Evolutionary conservation across 192 early-diverging fungal species (phyloP), one percentile per base, ranked within the genome.

Genomic region (Podila verticillata): DNA sequence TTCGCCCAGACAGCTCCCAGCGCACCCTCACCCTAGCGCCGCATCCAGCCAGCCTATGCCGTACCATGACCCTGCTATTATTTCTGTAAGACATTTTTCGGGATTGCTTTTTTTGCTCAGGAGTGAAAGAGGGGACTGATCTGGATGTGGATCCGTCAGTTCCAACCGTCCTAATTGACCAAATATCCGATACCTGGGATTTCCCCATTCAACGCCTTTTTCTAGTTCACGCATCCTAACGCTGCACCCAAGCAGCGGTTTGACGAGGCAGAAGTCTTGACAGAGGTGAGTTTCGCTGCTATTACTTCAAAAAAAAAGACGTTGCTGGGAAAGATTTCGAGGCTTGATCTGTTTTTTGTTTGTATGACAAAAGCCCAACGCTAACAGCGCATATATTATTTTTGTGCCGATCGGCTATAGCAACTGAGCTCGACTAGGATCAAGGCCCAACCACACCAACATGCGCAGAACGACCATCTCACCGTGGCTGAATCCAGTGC

Each of bases 31-130:
- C 15, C 71, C 71, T 15, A 66, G 35, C 17, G 56, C 66, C 3
- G 34, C 44, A 20, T 44, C 59, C 29, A 8, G 9, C 19, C 31
- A 22, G 5, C 22, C 65, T 29, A 59, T 85, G 84, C 75, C 75
- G 9, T 80, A 70, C 68, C 63, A 80, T 19, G 90, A 91, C 70
- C 90, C 90, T 0, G 90, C 90, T 17, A 91, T 91, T 66, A 73
- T 90, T 47, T 86, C 90, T 79, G 87, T 90, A 83, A 59, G 85
- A 34, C 70, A 48, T 29, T 8, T n/a, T 31, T 29, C 66, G 36
- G 54, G 12, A 10, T 60, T 34, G 24, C 67, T 28, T 66, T 61
- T 10, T 48, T 30, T 24, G 44, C 26, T 72, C 51, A 44, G 31
- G 29, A 19, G 35, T 57, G 34, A 39, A 72, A 9, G 29, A 31